Percentiles rank a stretch among this genome's conserved stretches.
phyloP scores from a whole-genome alignment of 345 rosid species.

The Moricandia moricandioides region DNA sequence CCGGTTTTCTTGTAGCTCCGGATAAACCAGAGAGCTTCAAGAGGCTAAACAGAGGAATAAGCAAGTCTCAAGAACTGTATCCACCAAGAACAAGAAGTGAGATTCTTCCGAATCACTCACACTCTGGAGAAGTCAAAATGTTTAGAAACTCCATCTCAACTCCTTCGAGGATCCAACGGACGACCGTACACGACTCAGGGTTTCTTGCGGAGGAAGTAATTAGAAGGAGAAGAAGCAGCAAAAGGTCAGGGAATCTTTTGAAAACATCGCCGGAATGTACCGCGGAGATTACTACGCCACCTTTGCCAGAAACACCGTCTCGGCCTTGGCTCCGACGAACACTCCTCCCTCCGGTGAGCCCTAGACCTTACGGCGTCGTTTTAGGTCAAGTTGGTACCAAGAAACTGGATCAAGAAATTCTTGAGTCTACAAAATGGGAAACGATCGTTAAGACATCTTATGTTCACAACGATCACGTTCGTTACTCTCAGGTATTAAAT shows the following conservation, averaged over 20 bases:
- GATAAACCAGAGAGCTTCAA: slow-evolving; percentile 49
- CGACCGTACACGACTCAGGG: slow-evolving; percentile 16
- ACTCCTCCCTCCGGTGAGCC: slow-evolving; percentile 50
- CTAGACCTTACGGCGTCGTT: slow-evolving; percentile 34
- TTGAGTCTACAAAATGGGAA: slow-evolving; percentile 76
- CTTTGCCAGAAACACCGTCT: slow-evolving; percentile 72
- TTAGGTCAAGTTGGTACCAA: slow-evolving; percentile 28
- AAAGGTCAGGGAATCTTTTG: slow-evolving; percentile 18
- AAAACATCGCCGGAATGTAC: slow-evolving; percentile 11
- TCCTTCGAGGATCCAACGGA: slow-evolving; percentile 37
- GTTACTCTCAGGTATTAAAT: slow-evolving; percentile 77
- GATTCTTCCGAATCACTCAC: slow-evolving; percentile 46
- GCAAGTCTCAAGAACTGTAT: slow-evolving; percentile 61
- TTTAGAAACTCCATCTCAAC: slow-evolving; percentile 27
- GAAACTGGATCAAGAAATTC: slow-evolving; percentile 41
- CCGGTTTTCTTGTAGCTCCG: slow-evolving; percentile 48
- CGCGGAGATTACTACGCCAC: slow-evolving; percentile 48
- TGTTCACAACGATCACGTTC: slow-evolving; percentile 69
- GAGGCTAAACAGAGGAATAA: slow-evolving; percentile 40
- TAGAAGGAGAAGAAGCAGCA: slow-evolving; percentile 20
- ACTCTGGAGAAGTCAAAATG: slow-evolving; percentile 34
- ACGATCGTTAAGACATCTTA: slow-evolving; percentile 88
- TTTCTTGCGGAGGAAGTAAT: slow-evolving; percentile 31
- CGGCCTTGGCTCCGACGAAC: slow-evolving; percentile 85
- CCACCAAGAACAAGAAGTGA: slow-evolving; percentile 39